Percentiles rank a stretch among this genome's conserved stretches.
These are phyloP conservation scores for Drechslerella dactyloides DNA, from an alignment of 2,329 filamentous ascomycete genomes.

Conservation along the genomic window DNA sequence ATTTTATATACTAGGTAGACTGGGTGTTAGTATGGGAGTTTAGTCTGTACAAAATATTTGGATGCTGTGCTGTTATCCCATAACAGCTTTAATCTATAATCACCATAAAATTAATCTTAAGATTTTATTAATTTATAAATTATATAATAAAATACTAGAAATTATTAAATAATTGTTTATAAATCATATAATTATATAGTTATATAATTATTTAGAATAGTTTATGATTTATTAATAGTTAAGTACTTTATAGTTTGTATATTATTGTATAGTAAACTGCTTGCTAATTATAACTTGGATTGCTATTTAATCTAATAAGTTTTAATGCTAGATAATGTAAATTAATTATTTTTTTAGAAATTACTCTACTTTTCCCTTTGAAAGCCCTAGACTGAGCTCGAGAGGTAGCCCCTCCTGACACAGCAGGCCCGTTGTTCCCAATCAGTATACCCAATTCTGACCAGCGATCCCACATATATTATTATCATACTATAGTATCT, in stretches of 20 bases:
- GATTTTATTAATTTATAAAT: background rate
- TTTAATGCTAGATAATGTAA: background rate
- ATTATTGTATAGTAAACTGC: slow-evolving; percentile 6
- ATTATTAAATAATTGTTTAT: slow-evolving; percentile 3
- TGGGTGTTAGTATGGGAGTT: background rate
- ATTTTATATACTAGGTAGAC: background rate
- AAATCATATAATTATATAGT: background rate
- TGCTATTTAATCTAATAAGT: slow-evolving; percentile 5
- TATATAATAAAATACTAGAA: slow-evolving; percentile 4
- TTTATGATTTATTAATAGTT: slow-evolving; percentile 3
- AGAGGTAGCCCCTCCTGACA: background rate
- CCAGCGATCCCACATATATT: too few species aligned
- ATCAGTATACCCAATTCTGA: background rate
- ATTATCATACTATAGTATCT: too few species aligned
- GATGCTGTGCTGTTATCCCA: background rate
- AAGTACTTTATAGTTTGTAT: background rate
- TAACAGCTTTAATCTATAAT: slow-evolving; percentile 8
- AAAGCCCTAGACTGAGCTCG: slow-evolving; percentile 5
- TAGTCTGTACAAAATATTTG: background rate
- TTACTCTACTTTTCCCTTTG: background rate
- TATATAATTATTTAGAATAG: slow-evolving; percentile 5
- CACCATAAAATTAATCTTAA: slow-evolving; percentile 2
- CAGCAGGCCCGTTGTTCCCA: background rate
- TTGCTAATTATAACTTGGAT: slow-evolving; percentile 10
- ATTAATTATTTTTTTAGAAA: slow-evolving; percentile 4